Percentiles rank a stretch among this genome's conserved stretches.
phyloP scores from a whole-genome alignment of 768 basidiomycete species.

The Mycena kentingensis region DNA sequence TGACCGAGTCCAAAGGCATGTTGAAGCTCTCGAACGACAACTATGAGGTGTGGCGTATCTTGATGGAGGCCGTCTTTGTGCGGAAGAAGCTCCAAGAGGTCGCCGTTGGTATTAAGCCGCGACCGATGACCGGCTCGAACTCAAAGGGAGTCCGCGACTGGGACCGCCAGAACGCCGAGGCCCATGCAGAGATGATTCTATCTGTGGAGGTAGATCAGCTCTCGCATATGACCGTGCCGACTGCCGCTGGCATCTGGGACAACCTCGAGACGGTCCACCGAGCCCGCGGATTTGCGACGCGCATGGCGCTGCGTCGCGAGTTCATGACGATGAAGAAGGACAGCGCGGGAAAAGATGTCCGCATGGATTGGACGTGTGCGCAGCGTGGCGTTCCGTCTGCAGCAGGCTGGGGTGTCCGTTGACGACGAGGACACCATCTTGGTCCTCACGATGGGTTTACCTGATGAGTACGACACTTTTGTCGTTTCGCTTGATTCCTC shows the following conservation, averaged over 20 bases:
- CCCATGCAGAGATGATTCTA: constrained; percentile 27
- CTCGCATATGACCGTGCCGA: constrained; percentile 17
- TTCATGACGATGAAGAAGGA: constrained; percentile 28
- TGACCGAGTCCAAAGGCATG: too few relatives aligned
- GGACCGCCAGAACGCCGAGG: too few relatives aligned
- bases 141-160: too few relatives aligned
- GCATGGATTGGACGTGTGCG: constrained; percentile 29
- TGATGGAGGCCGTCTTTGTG: too few relatives aligned
- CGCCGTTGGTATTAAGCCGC: too few relatives aligned
- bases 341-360: constrained; percentile 26
- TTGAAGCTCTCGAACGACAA: too few relatives aligned
- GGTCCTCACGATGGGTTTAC: constrained; percentile 26
- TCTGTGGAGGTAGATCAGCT: constrained; percentile 27
- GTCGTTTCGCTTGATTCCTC: constrained; percentile 9
- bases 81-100: too few relatives aligned
- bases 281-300: constrained; percentile 30
- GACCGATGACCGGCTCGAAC: too few relatives aligned
- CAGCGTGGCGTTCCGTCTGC: constrained; percentile 19
- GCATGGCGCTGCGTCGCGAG: constrained; percentile 18
- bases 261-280: too few relatives aligned
- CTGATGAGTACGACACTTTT: constrained; percentile 5
- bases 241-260: constrained; percentile 22
- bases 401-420: constrained; percentile 19
- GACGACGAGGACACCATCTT: constrained; percentile 29
- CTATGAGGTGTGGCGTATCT: too few relatives aligned